phyloP scores from a whole-genome alignment of 768 basidiomycete genomes.

The Hebeloma cylindrosporum region DNA sequence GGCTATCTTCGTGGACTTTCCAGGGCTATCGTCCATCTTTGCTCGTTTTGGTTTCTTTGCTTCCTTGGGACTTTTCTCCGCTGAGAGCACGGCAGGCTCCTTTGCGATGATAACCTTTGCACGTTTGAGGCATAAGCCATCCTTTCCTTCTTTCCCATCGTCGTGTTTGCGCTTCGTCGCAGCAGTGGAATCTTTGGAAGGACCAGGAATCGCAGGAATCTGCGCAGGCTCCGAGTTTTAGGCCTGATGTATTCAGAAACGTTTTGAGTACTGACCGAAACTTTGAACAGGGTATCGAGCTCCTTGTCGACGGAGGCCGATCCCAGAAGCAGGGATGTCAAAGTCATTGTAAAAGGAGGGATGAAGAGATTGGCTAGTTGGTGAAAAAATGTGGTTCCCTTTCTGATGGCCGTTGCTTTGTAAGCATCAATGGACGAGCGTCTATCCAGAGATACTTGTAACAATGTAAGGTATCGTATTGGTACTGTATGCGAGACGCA shows the following conservation, averaged over 20 bases:
- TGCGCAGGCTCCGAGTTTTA: conserved; percentile 17
- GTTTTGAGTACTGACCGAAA: conserved; percentile 32
- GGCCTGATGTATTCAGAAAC: background rate
- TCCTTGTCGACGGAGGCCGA: conserved; percentile 51
- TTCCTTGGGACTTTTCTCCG: conserved; percentile 15
- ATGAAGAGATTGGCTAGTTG: too few relatives aligned
- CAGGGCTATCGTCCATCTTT: conserved; percentile 13
- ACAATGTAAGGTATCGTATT: too few relatives aligned
- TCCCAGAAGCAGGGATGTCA: conserved; percentile 53
- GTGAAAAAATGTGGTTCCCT: background rate
- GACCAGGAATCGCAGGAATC: conserved; percentile 21
- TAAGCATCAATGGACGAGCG: too few relatives aligned
- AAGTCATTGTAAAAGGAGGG: conserved; percentile 44
- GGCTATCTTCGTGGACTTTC: conserved; percentile 15
- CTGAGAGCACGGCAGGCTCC: background rate
- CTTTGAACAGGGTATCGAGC: conserved; percentile 61
- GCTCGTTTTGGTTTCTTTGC: conserved; percentile 11
- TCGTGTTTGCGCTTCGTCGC: conserved; percentile 36
- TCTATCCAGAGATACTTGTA: too few relatives aligned
- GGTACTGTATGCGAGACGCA: too few relatives aligned
- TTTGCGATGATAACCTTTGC: conserved; percentile 22
- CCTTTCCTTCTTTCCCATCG: conserved; percentile 14
- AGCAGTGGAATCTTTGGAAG: conserved; percentile 20
- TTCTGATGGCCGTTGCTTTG: too few relatives aligned
- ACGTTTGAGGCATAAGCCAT: conserved; percentile 22